A percentile compares a stretch with the other conserved stretches of the same genome.
These are phyloP conservation scores for Cochliopodium minus DNA, from an alignment of 208 protist species.

Conservation along the genomic window DNA sequence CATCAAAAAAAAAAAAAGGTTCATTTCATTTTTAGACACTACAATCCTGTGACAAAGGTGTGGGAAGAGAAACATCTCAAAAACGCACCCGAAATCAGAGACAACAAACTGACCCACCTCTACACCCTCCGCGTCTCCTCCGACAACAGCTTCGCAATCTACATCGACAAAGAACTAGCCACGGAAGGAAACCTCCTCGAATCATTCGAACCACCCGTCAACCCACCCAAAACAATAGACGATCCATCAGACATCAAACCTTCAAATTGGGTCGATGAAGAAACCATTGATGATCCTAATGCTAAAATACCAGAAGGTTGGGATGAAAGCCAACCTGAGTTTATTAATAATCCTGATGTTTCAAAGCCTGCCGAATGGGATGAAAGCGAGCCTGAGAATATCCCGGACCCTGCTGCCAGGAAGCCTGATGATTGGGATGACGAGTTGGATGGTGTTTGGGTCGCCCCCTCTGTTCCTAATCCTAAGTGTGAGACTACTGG, in stretches of 20 bases:
- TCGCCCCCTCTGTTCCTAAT: constrained; percentile 55
- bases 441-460: constrained; percentile 56
- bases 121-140: constrained; percentile 70
- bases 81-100: constrained; percentile 28
- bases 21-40: constrained; percentile 69
- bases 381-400: constrained; percentile 40
- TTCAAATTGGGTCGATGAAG: constrained; percentile 53
- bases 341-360: constrained; percentile 32
- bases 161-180: constrained; percentile 45
- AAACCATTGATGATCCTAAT: constrained; percentile 49
- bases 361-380: constrained; percentile 35
- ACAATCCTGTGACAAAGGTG: constrained; percentile 65
- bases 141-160: constrained; percentile 70
- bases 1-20: constrained; percentile 47
- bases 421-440: constrained; percentile 77
- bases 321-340: constrained; percentile 30
- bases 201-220: constrained; percentile 66
- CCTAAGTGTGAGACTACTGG: constrained; percentile 34
- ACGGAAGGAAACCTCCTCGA: constrained; percentile 45
- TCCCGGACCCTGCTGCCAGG: constrained; percentile 58
- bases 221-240: constrained; percentile 53
- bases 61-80: constrained; percentile 34
- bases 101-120: constrained; percentile 62
- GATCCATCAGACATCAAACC: constrained; percentile 60
- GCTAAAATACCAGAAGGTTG: constrained; percentile 71